Evolutionary conservation across 2,329 filamentous ascomycete genomes (phyloP).

Genomic region (Microsporum audouinii): DNA sequence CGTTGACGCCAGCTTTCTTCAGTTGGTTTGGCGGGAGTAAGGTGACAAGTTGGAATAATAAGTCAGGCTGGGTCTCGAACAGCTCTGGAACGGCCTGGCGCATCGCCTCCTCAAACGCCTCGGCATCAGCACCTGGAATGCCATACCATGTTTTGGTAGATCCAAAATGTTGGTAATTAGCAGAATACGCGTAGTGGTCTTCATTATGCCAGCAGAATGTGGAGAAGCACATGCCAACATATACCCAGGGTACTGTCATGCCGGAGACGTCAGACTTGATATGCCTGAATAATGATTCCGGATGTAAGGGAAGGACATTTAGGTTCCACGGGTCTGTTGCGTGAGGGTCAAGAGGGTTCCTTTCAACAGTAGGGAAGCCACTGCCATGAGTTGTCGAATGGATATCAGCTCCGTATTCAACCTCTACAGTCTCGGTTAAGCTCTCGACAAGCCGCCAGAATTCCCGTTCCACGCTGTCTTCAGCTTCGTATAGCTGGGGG

Average conservation of each 20-base stretch:
- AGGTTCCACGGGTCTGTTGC: constrained; percentile 91
- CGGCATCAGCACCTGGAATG: constrained; percentile 83
- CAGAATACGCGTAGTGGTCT: constrained; percentile 94
- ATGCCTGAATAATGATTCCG: constrained; percentile 86
- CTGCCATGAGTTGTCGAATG: constrained; percentile 97
- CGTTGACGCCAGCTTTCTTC: constrained; percentile 80
- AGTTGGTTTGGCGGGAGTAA: constrained; percentile 86
- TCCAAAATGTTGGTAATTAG: constrained; percentile 97
- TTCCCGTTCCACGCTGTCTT: constrained; percentile 91
- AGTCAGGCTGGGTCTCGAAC: constrained; percentile 91
- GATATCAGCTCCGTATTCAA: constrained; percentile 96
- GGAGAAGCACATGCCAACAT: constrained; percentile 98
- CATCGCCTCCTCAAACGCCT: constrained; percentile 94
- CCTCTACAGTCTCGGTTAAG: constrained; percentile 88
- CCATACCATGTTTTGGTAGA: constrained; percentile 99
- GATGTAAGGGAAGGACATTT: constrained; percentile 79
- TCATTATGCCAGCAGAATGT: constrained; percentile 99
- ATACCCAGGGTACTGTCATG: constrained; percentile 98
- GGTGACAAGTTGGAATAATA: constrained; percentile 95
- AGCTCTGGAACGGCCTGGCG: constrained; percentile 86
- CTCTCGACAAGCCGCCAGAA: constrained; percentile 95
- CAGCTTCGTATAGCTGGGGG: constrained; percentile 67
- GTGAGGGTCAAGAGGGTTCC: constrained; percentile 75
- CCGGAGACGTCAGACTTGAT: constrained; percentile 98
- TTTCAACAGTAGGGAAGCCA: constrained; percentile 89